Percentiles rank a stretch among this genome's conserved stretches.
phyloP scores from a whole-genome alignment of 1,139 yeast species.

The Suhomyces guaymorum region DNA sequence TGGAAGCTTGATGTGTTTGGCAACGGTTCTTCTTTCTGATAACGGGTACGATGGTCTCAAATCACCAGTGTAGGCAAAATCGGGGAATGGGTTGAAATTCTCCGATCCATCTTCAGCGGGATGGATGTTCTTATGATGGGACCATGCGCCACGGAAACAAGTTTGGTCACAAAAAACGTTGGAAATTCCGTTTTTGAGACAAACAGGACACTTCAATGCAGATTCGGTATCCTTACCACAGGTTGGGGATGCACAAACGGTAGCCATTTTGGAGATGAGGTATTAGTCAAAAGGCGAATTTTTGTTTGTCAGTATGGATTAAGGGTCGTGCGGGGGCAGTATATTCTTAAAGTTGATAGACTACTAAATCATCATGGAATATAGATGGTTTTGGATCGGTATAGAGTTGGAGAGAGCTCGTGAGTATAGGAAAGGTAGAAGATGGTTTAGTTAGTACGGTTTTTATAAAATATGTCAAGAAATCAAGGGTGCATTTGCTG shows the following conservation, averaged over 20 bases:
- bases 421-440: too few relatives aligned
- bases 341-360: too few relatives aligned
- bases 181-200: constrained; percentile 68
- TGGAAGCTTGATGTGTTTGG: constrained; percentile 71
- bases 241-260: constrained; percentile 66
- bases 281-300: constrained; percentile 2
- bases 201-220: constrained; percentile 84
- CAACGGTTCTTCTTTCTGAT: constrained; percentile 66
- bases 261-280: constrained; percentile 17
- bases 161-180: constrained; percentile 78
- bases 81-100: constrained; percentile 84
- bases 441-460: too few relatives aligned
- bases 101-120: constrained; percentile 44
- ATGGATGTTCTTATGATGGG: constrained; percentile 53
- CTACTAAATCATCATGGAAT: too few relatives aligned
- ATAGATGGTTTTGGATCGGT: too few relatives aligned
- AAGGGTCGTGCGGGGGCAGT: constrained; percentile 8
- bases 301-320: constrained; percentile 3
- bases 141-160: constrained; percentile 82
- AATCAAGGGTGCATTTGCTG: too few relatives aligned
- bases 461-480: too few relatives aligned
- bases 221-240: constrained; percentile 84
- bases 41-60: constrained; percentile 83
- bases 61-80: constrained; percentile 68
- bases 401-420: too few relatives aligned